Percentiles rank a stretch among this genome's conserved stretches.
phyloP scores from a whole-genome alignment of 129 eudicot species.

The Tagetes patula region DNA sequence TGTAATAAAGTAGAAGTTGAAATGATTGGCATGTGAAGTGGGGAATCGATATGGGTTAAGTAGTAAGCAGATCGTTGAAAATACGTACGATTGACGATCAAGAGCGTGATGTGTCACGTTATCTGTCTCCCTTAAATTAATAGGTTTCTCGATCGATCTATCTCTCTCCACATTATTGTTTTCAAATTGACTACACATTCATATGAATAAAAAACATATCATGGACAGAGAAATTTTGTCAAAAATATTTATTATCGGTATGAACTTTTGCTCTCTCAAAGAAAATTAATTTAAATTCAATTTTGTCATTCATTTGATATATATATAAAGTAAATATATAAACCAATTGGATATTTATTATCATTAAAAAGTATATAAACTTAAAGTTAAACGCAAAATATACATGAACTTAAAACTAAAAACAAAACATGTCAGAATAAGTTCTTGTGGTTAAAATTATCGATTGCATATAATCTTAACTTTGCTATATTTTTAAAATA shows the following conservation, averaged over 20 bases:
- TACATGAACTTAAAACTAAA: too few relatives aligned
- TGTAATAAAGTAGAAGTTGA: not conserved
- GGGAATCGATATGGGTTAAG: slow-evolving; percentile 15
- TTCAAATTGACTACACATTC: slow-evolving; percentile 25
- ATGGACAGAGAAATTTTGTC: not conserved
- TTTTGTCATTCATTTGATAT: too few relatives aligned
- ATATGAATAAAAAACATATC: not conserved
- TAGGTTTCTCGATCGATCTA: not conserved
- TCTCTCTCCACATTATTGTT: slow-evolving; percentile 3
- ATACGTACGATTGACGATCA: not conserved
- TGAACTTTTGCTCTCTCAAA: not conserved
- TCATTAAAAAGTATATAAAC: too few relatives aligned
- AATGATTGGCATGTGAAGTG: slow-evolving; percentile 27
- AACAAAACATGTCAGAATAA: too few relatives aligned
- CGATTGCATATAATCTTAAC: not conserved
- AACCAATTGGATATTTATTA: too few relatives aligned
- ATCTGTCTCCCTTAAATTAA: slow-evolving; percentile 18
- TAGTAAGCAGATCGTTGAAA: not conserved
- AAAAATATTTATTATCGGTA: too few relatives aligned
- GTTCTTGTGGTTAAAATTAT: too few relatives aligned
- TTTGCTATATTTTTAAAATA: not conserved
- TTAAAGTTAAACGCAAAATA: too few relatives aligned
- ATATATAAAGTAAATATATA: too few relatives aligned
- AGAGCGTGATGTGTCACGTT: slow-evolving; percentile 4
- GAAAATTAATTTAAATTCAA: not conserved